These are phyloP conservation scores for Digitaria exilis DNA, from an alignment of 202 grass and related monocot species.

Conservation along the genomic window DNA sequence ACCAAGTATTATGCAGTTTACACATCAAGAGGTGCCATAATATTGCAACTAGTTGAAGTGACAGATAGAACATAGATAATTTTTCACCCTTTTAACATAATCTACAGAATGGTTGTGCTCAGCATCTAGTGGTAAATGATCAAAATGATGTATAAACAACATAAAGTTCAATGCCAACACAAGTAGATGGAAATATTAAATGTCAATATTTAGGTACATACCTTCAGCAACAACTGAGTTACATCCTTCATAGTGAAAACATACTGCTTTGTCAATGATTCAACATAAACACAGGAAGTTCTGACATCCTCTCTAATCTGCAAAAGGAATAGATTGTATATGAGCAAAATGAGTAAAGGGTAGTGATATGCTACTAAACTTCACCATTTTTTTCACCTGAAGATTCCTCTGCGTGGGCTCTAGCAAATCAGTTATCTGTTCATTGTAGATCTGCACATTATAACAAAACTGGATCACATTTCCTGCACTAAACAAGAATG, in stretches of 20 bases:
- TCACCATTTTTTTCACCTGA: slow-evolving; percentile 62
- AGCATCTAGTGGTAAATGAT: not conserved
- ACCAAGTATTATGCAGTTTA: slow-evolving; percentile 2
- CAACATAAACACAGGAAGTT: slow-evolving; percentile 85
- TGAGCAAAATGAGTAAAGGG: slow-evolving; percentile 30
- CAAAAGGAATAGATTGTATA: slow-evolving; percentile 35
- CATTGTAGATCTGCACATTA: slow-evolving; percentile 90
- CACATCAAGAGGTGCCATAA: slow-evolving; percentile 13
- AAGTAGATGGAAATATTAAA: slow-evolving; percentile 10
- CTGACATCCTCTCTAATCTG: slow-evolving; percentile 98
- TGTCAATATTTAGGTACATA: slow-evolving; percentile 31
- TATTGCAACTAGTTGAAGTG: not conserved
- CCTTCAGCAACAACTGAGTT: slow-evolving; percentile 82
- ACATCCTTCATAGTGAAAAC: slow-evolving; percentile 86
- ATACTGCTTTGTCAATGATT: slow-evolving; percentile 86
- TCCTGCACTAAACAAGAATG: slow-evolving; percentile 33
- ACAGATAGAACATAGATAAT: slow-evolving; percentile 2
- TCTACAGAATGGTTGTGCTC: not conserved
- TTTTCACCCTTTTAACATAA: slow-evolving; percentile 22
- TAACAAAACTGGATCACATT: slow-evolving; percentile 32
- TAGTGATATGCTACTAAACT: slow-evolving; percentile 1
- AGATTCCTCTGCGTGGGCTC: slow-evolving; percentile 74
- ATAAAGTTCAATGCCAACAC: slow-evolving; percentile 21
- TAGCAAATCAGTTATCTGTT: slow-evolving; percentile 98
- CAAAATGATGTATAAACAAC: slow-evolving; percentile 3